Percentiles rank a stretch among this genome's conserved stretches.
These are phyloP conservation scores for Paraconiothyrium brasiliense DNA, from an alignment of 2,329 filamentous ascomycete genomes.

Conservation along the genomic window DNA sequence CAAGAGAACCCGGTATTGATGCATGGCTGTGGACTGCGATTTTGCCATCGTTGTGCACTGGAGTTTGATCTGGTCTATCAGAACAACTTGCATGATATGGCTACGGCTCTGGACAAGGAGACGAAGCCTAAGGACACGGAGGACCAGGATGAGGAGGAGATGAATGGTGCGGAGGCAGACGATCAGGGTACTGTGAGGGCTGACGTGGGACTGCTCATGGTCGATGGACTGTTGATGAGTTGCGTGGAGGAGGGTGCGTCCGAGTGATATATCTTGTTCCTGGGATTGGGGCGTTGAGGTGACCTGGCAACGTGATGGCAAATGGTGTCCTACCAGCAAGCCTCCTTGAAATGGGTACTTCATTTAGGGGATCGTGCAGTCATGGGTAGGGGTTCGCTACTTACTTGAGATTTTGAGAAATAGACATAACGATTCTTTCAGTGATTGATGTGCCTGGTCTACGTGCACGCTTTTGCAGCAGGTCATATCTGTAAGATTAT, in stretches of 20 bases:
- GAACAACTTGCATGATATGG: constrained; percentile 26
- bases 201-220: constrained; percentile 3
- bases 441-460: too few relatives aligned
- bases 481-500: too few relatives aligned
- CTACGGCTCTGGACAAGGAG: constrained; percentile 24
- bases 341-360: too few relatives aligned
- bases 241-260: neutral
- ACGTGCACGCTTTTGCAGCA: too few relatives aligned
- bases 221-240: constrained; percentile 3
- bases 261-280: neutral
- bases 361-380: too few relatives aligned
- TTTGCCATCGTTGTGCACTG: constrained; percentile 34
- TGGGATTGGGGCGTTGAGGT: too few relatives aligned
- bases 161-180: constrained; percentile 34
- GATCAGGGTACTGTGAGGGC: neutral
- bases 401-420: too few relatives aligned
- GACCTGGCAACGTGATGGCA: too few relatives aligned
- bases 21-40: constrained; percentile 37
- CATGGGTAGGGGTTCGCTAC: too few relatives aligned
- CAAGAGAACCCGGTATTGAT: constrained; percentile 18
- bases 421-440: too few relatives aligned
- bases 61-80: constrained; percentile 22
- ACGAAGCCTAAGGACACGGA: constrained; percentile 31
- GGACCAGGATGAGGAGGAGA: constrained; percentile 17
- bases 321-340: too few relatives aligned